A percentile compares a stretch with the other conserved stretches of the same genome.
These are phyloP conservation scores for Xylariaceae sp. DNA, from an alignment of 2,329 filamentous ascomycete genomes.

Conservation along the genomic window DNA sequence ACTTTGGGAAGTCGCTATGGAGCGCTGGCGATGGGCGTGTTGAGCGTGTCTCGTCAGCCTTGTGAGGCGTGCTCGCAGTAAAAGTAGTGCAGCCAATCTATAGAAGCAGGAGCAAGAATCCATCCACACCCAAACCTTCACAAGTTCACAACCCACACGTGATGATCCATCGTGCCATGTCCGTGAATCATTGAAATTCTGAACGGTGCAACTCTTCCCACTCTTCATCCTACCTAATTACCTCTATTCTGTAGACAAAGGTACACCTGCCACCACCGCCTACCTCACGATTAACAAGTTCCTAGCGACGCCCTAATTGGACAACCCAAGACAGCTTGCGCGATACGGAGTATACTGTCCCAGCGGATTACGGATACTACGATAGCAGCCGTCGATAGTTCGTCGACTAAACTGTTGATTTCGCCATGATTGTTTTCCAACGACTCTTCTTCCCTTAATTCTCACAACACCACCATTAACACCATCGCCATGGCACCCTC, in stretches of 20 bases:
- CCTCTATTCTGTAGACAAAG: too few relatives aligned
- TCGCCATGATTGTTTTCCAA: slow-evolving; percentile 21
- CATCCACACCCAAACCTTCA: not conserved
- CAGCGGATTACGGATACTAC: too few relatives aligned
- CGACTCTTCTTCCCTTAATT: slow-evolving; percentile 2
- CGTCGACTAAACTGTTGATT: not conserved
- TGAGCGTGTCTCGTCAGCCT: slow-evolving; percentile 15
- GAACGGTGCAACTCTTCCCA: too few relatives aligned
- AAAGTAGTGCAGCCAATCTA: not conserved
- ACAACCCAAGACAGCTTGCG: too few relatives aligned
- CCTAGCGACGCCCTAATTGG: too few relatives aligned
- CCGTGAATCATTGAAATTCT: too few relatives aligned
- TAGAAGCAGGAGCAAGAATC: not conserved
- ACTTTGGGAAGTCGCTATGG: not conserved
- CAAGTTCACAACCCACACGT: not conserved
- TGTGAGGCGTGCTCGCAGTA: not conserved
- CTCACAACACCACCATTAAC: not conserved
- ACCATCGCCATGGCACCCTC: slow-evolving; percentile 46
- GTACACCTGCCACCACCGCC: too few relatives aligned
- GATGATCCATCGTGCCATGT: too few relatives aligned
- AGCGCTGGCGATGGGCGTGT: not conserved
- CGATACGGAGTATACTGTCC: too few relatives aligned
- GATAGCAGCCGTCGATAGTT: not conserved
- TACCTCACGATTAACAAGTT: too few relatives aligned
- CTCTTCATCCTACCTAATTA: too few relatives aligned